phyloP scores from a whole-genome alignment of 139 green algal genomes.

The Tetradesmus obliquus region DNA sequence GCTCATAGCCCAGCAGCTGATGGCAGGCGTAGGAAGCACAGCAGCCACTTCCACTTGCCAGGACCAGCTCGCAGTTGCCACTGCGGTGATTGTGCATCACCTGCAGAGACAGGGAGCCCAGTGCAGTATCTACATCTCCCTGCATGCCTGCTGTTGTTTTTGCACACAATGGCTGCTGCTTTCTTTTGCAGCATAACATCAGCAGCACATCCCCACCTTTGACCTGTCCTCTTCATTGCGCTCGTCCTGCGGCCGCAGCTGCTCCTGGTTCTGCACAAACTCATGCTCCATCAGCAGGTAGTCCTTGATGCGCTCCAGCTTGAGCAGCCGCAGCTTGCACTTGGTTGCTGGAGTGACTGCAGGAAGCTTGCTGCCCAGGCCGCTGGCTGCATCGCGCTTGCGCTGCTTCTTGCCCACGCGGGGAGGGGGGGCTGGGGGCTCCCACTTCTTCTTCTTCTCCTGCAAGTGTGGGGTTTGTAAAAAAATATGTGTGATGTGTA shows the following conservation, averaged over 20 bases:
- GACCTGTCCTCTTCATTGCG: slow-evolving; percentile 93
- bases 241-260: slow-evolving; percentile 94
- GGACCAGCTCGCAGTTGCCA: no score
- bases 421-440: slow-evolving; percentile 92
- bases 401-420: slow-evolving; percentile 96
- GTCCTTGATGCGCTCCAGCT: slow-evolving; percentile 99
- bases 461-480: neutral
- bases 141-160: no score
- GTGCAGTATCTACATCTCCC: no score
- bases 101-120: no score
- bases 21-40: no score
- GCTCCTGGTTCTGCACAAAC: slow-evolving; percentile 96
- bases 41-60: no score
- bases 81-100: no score
- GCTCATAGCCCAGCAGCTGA: no score
- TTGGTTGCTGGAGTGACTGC: slow-evolving; percentile 91
- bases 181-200: neutral
- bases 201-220: slow-evolving; percentile 44
- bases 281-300: slow-evolving; percentile 99
- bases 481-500: neutral
- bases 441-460: slow-evolving; percentile 98
- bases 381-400: slow-evolving; percentile 74
- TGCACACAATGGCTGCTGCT: no score
- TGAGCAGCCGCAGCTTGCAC: slow-evolving; percentile 97
- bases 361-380: slow-evolving; percentile 87